Percentiles rank a stretch among this genome's conserved stretches.
phyloP scores from a whole-genome alignment of 805 yeast genomes.

The Deakozyma indianensis region DNA sequence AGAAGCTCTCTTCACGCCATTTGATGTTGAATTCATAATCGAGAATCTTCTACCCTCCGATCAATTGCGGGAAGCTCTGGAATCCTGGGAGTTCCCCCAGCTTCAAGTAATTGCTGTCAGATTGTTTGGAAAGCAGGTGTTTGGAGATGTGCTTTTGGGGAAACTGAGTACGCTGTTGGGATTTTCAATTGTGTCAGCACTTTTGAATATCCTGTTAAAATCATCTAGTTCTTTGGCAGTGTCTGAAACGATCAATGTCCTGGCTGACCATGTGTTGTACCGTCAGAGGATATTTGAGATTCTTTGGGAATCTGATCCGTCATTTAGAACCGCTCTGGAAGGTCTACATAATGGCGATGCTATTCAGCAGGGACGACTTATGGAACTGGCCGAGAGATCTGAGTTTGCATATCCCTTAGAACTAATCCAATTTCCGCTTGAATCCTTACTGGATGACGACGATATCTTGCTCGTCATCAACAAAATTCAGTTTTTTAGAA shows the following conservation, averaged over 20 bases:
- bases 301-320: not conserved
- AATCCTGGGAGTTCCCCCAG: not conserved
- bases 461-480: conserved; percentile 21
- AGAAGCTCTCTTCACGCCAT: not conserved
- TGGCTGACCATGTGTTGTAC: not conserved
- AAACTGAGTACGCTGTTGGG: not conserved
- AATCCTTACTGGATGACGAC: conserved; percentile 13
- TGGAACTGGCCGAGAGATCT: conserved; percentile 17
- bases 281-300: not conserved
- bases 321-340: not conserved
- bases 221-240: not conserved
- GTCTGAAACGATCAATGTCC: not conserved
- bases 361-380: conserved; percentile 13
- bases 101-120: not conserved
- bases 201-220: not conserved
- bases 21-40: not conserved
- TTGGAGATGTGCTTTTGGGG: not conserved
- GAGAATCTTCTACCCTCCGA: not conserved
- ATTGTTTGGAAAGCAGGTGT: not conserved
- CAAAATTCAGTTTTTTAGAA: conserved; percentile 19
- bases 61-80: not conserved
- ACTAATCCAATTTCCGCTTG: conserved; percentile 14
- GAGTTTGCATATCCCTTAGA: conserved; percentile 15
- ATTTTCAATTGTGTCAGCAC: not conserved
- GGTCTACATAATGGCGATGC: conserved; percentile 12